These are phyloP conservation scores for Colletotrichum sp. DNA, from an alignment of 2,329 filamentous ascomycete species.

Conservation along the genomic window DNA sequence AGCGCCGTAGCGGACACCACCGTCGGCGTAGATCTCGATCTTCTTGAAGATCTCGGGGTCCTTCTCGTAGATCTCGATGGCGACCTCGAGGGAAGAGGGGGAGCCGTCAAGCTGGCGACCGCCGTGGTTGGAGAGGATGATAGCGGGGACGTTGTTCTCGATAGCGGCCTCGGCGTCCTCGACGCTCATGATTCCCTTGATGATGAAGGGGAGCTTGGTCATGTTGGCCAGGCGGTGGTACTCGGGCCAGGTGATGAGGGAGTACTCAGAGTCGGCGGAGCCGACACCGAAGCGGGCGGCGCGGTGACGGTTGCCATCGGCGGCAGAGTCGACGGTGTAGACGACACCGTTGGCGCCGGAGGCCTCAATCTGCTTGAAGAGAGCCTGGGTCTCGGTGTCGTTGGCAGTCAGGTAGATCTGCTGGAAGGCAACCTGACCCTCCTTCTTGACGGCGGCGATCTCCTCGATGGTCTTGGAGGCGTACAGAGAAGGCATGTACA, in stretches of 20 bases:
- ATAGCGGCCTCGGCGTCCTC: constrained; percentile 40
- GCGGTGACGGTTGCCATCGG: constrained; percentile 43
- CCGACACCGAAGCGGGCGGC: constrained; percentile 42
- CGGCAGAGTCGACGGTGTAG: constrained; percentile 45
- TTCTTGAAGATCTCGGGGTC: constrained; percentile 42
- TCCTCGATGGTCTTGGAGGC: constrained; percentile 39
- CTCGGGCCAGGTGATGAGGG: constrained; percentile 35
- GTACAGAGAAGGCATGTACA: constrained; percentile 51
- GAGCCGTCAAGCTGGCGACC: constrained; percentile 45
- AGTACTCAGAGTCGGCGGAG: constrained; percentile 31
- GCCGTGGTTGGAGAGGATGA: constrained; percentile 49
- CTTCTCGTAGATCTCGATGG: constrained; percentile 42
- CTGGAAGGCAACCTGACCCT: constrained; percentile 43
- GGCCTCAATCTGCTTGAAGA: constrained; percentile 34
- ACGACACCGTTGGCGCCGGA: constrained; percentile 41
- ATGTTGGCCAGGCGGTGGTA: constrained; percentile 38
- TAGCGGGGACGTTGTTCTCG: constrained; percentile 36
- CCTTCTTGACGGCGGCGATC: constrained; percentile 39
- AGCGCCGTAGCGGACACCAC: constrained; percentile 47
- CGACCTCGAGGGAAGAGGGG: constrained; percentile 41
- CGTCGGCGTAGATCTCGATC: constrained; percentile 45
- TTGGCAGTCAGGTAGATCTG: constrained; percentile 37
- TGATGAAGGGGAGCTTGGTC: constrained; percentile 42
- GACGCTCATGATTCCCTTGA: constrained; percentile 44
- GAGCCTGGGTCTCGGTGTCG: constrained; percentile 34